Evolutionary conservation across 345 rosid species (phyloP).

Genomic region (Lagerstroemia speciosa): DNA sequence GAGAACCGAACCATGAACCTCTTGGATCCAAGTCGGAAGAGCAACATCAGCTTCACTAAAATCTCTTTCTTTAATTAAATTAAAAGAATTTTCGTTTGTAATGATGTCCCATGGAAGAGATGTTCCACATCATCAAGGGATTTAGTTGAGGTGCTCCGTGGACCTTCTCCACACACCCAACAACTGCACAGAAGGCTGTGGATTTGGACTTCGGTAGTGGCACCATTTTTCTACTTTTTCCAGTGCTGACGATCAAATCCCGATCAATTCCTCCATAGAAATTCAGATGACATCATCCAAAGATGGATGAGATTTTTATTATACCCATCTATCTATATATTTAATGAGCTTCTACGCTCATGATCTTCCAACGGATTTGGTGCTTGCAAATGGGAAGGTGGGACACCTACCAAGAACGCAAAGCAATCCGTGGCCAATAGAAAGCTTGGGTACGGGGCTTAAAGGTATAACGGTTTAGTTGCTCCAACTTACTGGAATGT

Average conservation of each 20-base stretch:
- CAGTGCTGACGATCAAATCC: background rate
- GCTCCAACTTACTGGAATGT: background rate
- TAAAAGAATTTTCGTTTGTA: no score
- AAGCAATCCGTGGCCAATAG: background rate
- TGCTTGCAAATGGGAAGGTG: background rate
- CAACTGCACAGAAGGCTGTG: background rate
- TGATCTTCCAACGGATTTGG: slow-evolving; percentile 6
- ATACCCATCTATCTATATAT: no score
- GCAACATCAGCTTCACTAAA: no score
- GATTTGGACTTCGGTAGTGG: background rate
- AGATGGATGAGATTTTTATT: no score
- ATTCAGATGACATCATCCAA: background rate
- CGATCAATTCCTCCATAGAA: background rate
- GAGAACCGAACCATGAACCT: no score
- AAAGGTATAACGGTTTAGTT: background rate
- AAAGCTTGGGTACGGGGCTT: background rate
- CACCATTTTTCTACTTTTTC: background rate
- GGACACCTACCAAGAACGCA: slow-evolving; percentile 2
- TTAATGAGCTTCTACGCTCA: background rate
- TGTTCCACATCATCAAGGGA: background rate
- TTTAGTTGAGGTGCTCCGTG: no score
- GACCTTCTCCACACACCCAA: background rate
- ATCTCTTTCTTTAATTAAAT: no score
- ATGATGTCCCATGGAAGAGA: background rate
- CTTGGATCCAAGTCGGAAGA: no score